phyloP scores from a whole-genome alignment of 208 protist genomes.

The Trypanosoma conorhini region DNA sequence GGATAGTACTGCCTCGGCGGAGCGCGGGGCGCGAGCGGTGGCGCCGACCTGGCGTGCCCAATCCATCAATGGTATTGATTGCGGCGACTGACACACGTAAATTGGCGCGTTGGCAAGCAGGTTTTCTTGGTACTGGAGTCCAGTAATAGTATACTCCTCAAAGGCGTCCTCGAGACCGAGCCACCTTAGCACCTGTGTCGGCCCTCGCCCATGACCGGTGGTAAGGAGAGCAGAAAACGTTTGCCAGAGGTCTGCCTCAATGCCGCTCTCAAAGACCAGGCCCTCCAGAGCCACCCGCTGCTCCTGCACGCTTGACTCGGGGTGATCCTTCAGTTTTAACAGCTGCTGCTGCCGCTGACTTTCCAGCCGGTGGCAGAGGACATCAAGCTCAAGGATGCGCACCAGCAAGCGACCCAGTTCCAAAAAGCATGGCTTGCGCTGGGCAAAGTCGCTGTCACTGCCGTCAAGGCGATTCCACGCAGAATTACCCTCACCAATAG shows the following conservation, averaged over 20 bases:
- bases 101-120: conserved; percentile 48
- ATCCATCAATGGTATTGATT: conserved; percentile 43
- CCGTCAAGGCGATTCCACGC: conserved; percentile 40
- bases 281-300: conserved; percentile 49
- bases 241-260: conserved; percentile 81
- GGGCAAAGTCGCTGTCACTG: conserved; percentile 34
- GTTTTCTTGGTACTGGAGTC: conserved; percentile 80
- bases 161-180: conserved; percentile 76
- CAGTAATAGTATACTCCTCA: conserved; percentile 82
- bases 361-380: conserved; percentile 71
- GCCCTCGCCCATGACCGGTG: conserved; percentile 22
- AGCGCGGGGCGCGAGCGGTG: conserved; percentile 26
- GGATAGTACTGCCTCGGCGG: conserved; percentile 44
- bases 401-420: conserved; percentile 80
- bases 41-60: conserved; percentile 58
- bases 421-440: conserved; percentile 84
- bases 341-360: conserved; percentile 67
- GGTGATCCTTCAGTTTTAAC: conserved; percentile 51
- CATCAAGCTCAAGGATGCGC: conserved; percentile 77
- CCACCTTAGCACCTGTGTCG: conserved; percentile 46
- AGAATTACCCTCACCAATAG: conserved; percentile 66
- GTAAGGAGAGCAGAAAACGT: conserved; percentile 59
- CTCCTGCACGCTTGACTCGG: conserved; percentile 65
- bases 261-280: conserved; percentile 70
- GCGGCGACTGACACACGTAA: conserved; percentile 47